Evolutionary conservation across 2,329 filamentous ascomycete genomes (phyloP).

Genomic region (Penicillium capsulatum): DNA sequence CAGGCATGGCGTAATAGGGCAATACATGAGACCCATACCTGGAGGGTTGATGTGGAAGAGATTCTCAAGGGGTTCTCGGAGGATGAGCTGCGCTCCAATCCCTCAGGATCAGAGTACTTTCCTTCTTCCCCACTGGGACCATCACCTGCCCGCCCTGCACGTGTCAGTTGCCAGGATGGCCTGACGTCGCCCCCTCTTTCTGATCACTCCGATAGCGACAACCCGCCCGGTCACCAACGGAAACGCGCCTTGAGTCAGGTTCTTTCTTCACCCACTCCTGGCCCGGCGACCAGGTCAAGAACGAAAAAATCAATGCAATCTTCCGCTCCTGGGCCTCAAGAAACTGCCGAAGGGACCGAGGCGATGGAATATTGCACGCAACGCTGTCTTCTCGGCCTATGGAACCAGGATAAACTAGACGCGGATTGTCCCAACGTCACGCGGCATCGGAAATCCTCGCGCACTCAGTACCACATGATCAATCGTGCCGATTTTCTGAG

Average conservation of each 20-base stretch:
- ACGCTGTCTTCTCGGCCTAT: constrained; percentile 2
- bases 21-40: background rate
- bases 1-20: background rate
- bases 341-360: background rate
- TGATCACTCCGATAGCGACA: background rate
- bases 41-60: background rate
- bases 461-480: background rate
- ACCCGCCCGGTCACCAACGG: background rate
- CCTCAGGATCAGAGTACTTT: background rate
- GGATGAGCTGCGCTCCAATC: constrained; percentile 1
- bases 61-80: background rate
- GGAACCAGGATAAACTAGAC: background rate
- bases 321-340: background rate
- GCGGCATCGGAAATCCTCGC: background rate
- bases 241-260: background rate
- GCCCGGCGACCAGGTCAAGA: background rate
- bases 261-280: background rate
- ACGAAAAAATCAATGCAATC: background rate
- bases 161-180: background rate
- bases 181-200: background rate
- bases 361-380: constrained; percentile 1
- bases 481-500: background rate
- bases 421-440: background rate
- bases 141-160: background rate
- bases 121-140: background rate